A percentile compares a stretch with the other conserved stretches of the same genome.
Evolutionary conservation across 805 yeast genomes (phyloP).

Genomic region (Suhomyces xylopsoci): DNA sequence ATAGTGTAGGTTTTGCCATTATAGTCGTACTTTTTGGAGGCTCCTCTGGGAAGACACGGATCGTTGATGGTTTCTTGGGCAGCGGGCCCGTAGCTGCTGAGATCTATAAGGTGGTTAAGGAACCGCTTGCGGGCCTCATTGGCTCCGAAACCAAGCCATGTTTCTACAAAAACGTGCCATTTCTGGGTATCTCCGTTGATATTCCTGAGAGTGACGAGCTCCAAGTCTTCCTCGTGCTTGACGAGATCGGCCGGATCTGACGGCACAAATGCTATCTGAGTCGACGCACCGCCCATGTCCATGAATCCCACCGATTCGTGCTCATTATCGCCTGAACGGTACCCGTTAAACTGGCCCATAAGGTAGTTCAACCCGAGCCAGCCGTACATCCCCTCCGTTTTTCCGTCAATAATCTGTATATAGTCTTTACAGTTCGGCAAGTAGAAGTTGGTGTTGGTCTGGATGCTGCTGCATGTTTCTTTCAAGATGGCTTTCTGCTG

Average conservation of each 20-base stretch:
- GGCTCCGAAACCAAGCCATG: constrained; percentile 98
- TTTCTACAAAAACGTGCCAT: constrained; percentile 88
- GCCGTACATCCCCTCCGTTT: constrained; percentile 91
- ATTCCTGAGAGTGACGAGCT: constrained; percentile 60
- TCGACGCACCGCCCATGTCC: constrained; percentile 99
- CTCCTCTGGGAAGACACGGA: constrained; percentile 78
- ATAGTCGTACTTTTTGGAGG: constrained; percentile 44
- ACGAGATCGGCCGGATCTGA: constrained; percentile 53
- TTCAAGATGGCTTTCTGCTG: constrained; percentile 53
- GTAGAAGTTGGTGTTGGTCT: constrained; percentile 52
- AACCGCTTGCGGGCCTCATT: constrained; percentile 85
- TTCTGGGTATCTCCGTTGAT: constrained; percentile 66
- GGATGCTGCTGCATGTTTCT: constrained; percentile 58
- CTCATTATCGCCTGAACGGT: constrained; percentile 29
- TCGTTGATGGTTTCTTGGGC: constrained; percentile 43
- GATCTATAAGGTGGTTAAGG: constrained; percentile 49
- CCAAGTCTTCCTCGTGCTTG: constrained; percentile 71
- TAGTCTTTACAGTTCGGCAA: constrained; percentile 63
- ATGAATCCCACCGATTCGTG: constrained; percentile 83
- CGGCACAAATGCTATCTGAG: constrained; percentile 93
- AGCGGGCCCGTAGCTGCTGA: constrained; percentile 18
- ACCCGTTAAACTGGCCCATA: constrained; percentile 58
- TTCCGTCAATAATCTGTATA: constrained; percentile 88
- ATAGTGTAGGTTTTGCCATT: constrained; percentile 49
- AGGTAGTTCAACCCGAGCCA: constrained; percentile 92